phyloP scores from a whole-genome alignment of 495 filamentous ascomycete genomes.

The Haplographium delicatum region DNA sequence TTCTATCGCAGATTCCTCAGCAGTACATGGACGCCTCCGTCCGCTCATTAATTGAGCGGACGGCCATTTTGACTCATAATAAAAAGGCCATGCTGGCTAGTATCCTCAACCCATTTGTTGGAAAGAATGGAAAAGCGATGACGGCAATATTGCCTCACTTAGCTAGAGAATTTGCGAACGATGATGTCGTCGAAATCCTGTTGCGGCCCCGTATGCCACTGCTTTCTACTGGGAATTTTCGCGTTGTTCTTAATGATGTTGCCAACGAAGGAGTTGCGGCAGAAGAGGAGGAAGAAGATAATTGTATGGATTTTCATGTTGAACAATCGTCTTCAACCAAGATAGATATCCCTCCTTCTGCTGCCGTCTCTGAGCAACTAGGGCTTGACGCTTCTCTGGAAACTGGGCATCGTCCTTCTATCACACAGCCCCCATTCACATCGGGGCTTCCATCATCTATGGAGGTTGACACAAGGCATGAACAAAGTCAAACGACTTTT shows the following conservation, averaged over 20 bases:
- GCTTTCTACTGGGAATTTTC: constrained; percentile 28
- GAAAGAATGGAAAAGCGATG: constrained; percentile 49
- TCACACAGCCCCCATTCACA: background rate
- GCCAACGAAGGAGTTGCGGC: constrained; percentile 20
- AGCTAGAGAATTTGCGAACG: constrained; percentile 50
- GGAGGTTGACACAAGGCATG: background rate
- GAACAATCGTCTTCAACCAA: constrained; percentile 3
- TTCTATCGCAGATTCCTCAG: constrained; percentile 56
- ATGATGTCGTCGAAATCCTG: constrained; percentile 64
- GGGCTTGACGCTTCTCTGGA: background rate
- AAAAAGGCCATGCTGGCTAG: constrained; percentile 71
- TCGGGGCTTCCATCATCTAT: background rate
- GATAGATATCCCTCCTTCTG: background rate
- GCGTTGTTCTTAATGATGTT: no score
- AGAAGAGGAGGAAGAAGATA: constrained; percentile 10
- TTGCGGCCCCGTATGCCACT: constrained; percentile 61
- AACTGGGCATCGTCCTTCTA: background rate
- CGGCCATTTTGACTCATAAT: constrained; percentile 62
- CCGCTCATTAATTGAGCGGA: constrained; percentile 69
- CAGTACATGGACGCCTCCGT: constrained; percentile 55
- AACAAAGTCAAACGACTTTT: background rate
- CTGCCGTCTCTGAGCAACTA: background rate
- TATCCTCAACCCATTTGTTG: constrained; percentile 66
- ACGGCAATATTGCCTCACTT: constrained; percentile 76
- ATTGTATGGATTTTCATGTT: constrained; percentile 8